Evolutionary conservation across 805 yeast species (phyloP), one percentile per base, ranked within the genome.

Genomic region (Debaryomyces tyrocola): DNA sequence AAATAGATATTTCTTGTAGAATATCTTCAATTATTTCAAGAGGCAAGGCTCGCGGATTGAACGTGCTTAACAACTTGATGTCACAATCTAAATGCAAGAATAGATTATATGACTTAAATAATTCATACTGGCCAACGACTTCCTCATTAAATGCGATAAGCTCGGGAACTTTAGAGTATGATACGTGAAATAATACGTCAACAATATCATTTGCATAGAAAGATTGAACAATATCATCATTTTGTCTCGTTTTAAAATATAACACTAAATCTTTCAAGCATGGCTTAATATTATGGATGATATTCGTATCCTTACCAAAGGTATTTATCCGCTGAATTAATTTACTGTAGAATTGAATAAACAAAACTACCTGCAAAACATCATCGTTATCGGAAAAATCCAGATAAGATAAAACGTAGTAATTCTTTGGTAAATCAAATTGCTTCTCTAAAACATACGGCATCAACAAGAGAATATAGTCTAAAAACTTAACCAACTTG

Each of bases 311-410:
- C 2, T 39, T 33, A 8, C 24, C 33, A 17, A 37, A 20, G 9
- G n/a, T n/a, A n/a, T 39, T 17, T 10, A 43, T 14, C 18, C 46
- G 46, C 5, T 46, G 46, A 12, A 66, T 44, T 8, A 63, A 40
- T 21, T 55, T 57, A 20, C 43, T 49, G 44, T 64, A 66, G 51
- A 60, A 68, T 20, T 58, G 58, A 10, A 66, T 49, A 9, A 59
- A 43, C 33, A 63, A 47, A 7, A 60, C 51, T n/a, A 52, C 55
- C 35, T 57, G 58, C 33, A 68, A 55, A 1, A 63, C 60, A 45
- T 66, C 71, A 31, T 59, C 59, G 2, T 52, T 45, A 9, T 43
- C 48, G 12, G 48, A 40, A n/a, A 64, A 42, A 18, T 56, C 60
- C 4, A 37, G 38, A 15, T 34, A 43, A 14, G 53, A 24, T 37